phyloP scores from a whole-genome alignment of 257 asterid species.

The Ophiorrhiza pumila region DNA sequence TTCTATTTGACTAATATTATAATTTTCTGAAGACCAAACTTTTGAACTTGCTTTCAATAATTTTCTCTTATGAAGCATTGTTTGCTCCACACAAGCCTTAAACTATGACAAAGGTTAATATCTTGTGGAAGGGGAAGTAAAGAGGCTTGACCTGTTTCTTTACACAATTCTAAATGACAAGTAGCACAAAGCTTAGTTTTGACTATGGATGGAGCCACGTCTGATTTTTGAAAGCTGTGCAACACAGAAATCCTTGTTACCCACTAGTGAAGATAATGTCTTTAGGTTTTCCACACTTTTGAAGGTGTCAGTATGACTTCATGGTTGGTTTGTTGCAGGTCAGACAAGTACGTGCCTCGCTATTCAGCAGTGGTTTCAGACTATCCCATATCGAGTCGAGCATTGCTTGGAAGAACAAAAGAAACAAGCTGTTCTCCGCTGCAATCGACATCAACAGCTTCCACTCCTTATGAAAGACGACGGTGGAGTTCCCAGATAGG shows the following conservation, averaged over 20 bases:
- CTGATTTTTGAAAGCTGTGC: neutral
- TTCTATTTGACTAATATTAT: neutral
- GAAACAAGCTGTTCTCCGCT: slow-evolving; percentile 38
- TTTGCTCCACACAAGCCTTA: neutral
- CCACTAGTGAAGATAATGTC: neutral
- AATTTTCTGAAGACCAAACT: neutral
- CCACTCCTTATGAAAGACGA: slow-evolving; percentile 29
- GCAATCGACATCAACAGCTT: slow-evolving; percentile 23
- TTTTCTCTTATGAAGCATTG: neutral
- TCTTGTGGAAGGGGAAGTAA: neutral
- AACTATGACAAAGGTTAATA: neutral
- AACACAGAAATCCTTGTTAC: neutral
- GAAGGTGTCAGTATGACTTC: neutral
- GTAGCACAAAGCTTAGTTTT: neutral
- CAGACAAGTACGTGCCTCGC: slow-evolving; percentile 38
- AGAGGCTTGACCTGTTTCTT: neutral
- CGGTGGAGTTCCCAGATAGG: slow-evolving; percentile 19
- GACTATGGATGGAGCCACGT: neutral
- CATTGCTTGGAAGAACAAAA: slow-evolving; percentile 30
- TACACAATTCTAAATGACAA: neutral
- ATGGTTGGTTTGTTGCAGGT: slow-evolving; percentile 37
- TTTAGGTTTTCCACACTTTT: neutral
- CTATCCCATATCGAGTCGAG: slow-evolving; percentile 34
- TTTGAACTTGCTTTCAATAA: neutral
- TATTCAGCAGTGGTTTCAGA: slow-evolving; percentile 35